Evolutionary conservation across 179 eudicot genomes (phyloP).

Genomic region (Spinacia oleracea): DNA sequence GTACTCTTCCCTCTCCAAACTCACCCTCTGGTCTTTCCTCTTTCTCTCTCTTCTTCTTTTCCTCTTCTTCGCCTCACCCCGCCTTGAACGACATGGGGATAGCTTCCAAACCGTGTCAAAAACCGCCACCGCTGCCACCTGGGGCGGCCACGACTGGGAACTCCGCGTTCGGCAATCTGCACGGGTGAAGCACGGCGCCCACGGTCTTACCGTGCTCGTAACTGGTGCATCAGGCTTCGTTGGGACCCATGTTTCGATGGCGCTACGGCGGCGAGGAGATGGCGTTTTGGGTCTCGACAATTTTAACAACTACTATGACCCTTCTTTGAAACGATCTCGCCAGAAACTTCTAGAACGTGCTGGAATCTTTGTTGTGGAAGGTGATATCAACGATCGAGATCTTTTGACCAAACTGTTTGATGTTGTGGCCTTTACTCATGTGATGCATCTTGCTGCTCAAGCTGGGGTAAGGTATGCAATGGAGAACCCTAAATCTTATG

Average conservation of each 20-base stretch:
- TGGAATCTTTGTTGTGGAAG: slow-evolving; percentile 38
- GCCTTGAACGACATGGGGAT: slow-evolving; percentile 2
- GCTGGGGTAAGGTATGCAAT: slow-evolving; percentile 42
- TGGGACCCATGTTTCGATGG: slow-evolving; percentile 42
- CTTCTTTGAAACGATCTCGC: slow-evolving; percentile 33
- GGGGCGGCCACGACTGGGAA: slow-evolving; percentile 49
- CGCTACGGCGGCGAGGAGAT: slow-evolving; percentile 47
- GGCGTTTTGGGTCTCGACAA: slow-evolving; percentile 45
- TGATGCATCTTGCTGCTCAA: slow-evolving; percentile 40
- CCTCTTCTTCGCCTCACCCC: slow-evolving; percentile 24
- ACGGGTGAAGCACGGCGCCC: slow-evolving; percentile 24
- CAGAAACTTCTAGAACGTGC: slow-evolving; percentile 39
- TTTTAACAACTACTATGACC: slow-evolving; percentile 41
- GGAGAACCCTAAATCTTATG: slow-evolving; percentile 38
- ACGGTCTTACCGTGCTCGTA: slow-evolving; percentile 39
- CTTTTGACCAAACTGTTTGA: slow-evolving; percentile 32
- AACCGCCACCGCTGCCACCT: slow-evolving; percentile 1
- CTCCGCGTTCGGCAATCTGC: slow-evolving; percentile 36
- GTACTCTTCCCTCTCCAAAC: slow-evolving; percentile 52
- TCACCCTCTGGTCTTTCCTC: slow-evolving; percentile 59
- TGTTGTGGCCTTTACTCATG: slow-evolving; percentile 35
- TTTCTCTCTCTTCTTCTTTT: slow-evolving; percentile 36
- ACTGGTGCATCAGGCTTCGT: slow-evolving; percentile 53
- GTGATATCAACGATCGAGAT: slow-evolving; percentile 31
- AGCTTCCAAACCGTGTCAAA: background rate